A percentile compares a stretch with the other conserved stretches of the same genome.
phyloP scores from a whole-genome alignment of 129 eudicot genomes.

The Centaurea solstitialis region DNA sequence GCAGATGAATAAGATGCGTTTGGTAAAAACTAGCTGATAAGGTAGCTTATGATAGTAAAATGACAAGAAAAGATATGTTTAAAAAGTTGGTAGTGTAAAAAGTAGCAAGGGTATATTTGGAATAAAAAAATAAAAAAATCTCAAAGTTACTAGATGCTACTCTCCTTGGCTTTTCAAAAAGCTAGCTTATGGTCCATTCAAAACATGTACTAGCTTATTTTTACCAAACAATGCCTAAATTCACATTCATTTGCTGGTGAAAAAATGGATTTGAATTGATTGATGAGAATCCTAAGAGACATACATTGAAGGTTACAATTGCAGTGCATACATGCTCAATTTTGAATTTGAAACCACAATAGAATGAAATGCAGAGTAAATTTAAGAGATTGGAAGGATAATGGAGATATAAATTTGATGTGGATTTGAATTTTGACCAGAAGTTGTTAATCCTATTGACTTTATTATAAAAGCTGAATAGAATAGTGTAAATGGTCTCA shows the following conservation, averaged over 20 bases:
- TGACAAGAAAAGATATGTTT: no score
- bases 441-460: neutral
- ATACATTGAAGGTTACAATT: neutral
- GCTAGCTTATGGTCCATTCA: no score
- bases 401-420: neutral
- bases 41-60: no score
- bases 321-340: neutral
- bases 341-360: neutral
- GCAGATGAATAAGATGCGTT: no score
- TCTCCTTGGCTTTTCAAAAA: no score
- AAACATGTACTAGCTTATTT: no score
- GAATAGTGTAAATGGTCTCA: neutral
- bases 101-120: no score
- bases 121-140: no score
- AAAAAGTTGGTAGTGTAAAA: no score
- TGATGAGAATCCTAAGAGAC: conserved; percentile 2
- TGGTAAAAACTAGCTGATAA: no score
- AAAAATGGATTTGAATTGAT: neutral
- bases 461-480: neutral
- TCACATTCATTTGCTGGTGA: neutral
- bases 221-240: no score
- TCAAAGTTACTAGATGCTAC: no score
- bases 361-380: neutral
- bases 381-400: neutral
- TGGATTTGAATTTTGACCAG: neutral